Percentiles rank a stretch among this genome's conserved stretches.
Evolutionary conservation across 2,329 filamentous ascomycete species (phyloP).

Genomic region (Venturiaceae sp.): DNA sequence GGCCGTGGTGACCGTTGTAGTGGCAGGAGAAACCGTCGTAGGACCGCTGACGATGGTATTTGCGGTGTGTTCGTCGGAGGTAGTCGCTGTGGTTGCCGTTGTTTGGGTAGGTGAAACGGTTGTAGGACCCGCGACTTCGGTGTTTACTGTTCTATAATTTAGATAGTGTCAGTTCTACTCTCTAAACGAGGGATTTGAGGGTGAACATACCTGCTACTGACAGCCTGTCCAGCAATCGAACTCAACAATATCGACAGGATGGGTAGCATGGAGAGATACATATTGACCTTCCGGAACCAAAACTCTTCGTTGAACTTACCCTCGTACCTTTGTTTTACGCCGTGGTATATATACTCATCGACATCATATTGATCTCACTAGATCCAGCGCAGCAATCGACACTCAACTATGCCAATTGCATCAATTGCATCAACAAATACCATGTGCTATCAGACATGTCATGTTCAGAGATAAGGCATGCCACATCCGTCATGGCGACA

Average conservation of each 20-base stretch:
- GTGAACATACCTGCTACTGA: not conserved
- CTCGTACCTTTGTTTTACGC: too few species aligned
- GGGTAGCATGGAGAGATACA: not conserved
- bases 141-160: not conserved
- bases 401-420: not conserved
- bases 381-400: not conserved
- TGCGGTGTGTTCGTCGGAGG: not conserved
- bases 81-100: not conserved
- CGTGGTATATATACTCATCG: not conserved
- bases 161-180: not conserved
- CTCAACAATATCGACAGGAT: not conserved
- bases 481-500: not conserved
- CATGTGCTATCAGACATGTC: not conserved
- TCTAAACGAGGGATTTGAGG: not conserved
- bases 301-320: too few species aligned
- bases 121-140: not conserved
- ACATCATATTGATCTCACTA: not conserved
- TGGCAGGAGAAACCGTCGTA: conserved; percentile 2
- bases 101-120: not conserved
- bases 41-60: conserved; percentile 1
- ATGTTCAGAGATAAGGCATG: not conserved
- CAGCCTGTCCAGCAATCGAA: not conserved
- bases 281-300: too few species aligned
- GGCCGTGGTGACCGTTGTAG: not conserved
- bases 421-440: not conserved